Evolutionary conservation across 208 protist genomes (phyloP).

Genomic region (Trypanosoma rangeli): DNA sequence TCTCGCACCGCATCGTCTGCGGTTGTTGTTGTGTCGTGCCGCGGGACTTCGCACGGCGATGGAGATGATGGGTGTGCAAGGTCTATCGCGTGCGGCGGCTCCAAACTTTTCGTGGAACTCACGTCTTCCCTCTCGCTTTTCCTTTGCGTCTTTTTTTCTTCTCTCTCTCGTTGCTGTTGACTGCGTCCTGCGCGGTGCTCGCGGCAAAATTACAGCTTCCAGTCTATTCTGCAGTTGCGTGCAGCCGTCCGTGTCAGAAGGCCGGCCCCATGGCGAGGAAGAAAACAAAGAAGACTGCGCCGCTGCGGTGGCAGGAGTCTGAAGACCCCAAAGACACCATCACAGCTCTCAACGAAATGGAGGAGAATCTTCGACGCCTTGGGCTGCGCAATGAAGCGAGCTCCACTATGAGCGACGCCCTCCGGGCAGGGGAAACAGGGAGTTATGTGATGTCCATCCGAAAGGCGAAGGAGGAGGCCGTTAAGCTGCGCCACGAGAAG

Average conservation of each 20-base stretch:
- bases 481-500: conserved; percentile 55
- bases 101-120: not conserved
- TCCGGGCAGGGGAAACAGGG: conserved; percentile 18
- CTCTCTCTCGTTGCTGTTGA: conserved; percentile 1
- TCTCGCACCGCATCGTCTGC: not conserved
- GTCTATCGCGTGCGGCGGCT: not conserved
- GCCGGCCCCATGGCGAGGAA: not conserved
- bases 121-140: not conserved
- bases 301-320: not conserved
- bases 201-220: not conserved
- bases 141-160: not conserved
- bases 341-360: conserved; percentile 60
- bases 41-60: not conserved
- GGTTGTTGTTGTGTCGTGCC: not conserved
- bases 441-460: conserved; percentile 62
- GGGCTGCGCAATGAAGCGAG: conserved; percentile 41
- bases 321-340: conserved; percentile 37
- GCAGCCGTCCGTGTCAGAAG: too few species aligned
- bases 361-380: conserved; percentile 72
- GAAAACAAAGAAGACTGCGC: not conserved
- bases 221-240: too few species aligned
- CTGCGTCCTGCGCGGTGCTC: not conserved
- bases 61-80: not conserved
- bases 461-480: conserved; percentile 49
- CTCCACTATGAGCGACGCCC: not conserved